Base-by-base conservation (phyloP, 2,329 filamentous ascomycete species). In the Fusarium pseudocircinatum region DNA sequence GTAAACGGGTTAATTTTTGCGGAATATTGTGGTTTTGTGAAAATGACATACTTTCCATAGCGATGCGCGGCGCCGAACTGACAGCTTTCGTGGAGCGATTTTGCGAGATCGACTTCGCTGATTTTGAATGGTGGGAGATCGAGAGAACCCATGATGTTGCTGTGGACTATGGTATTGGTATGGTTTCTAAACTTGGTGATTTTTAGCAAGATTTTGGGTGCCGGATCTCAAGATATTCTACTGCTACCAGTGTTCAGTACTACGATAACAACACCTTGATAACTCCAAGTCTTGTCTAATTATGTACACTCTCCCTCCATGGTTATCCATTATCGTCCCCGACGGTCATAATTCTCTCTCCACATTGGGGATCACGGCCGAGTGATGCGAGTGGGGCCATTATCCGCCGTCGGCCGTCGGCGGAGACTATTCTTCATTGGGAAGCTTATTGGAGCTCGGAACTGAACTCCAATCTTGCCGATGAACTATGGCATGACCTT, bases 361-460 rank as follows among this genome's bases (percentile, higher is more conserved):
- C 9, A 11, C 14, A n/a, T 13, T n/a, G 6, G 16, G 4, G n/a
- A 43, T 39, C 14, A 60, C 56, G 60, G 43, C 24, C 43, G 36
- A 61, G 2, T 5, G 14, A 1, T 9, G 7, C 9, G 13, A 26
- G 34, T 46, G 40, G 34, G 16, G 34, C 15, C 7, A 4, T n/a
- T 52, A 32, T 67, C 53, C 24, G 36, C 63, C 60, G 36, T 14
- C 63, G 40, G 63, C 64, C 63, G 54, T 24, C 46, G 63, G 44
- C 44, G 46, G 36, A 67, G 24, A 53, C 32, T 32, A 67, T 26
- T n/a, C 60, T 60, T 2, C 8, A 6, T 58, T 36, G 1, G 50
- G 60, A 58, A 61, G 37, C 18, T 43, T 34, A 15, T 37, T 36
- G 39, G 32, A 24, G n/a, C 28, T 7, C 24, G 4, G 49, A 36